These are phyloP conservation scores for Cutaneotrichosporon cyanovorans DNA, from an alignment of 1,284 basidiomycete genomes.

Conservation along the genomic window DNA sequence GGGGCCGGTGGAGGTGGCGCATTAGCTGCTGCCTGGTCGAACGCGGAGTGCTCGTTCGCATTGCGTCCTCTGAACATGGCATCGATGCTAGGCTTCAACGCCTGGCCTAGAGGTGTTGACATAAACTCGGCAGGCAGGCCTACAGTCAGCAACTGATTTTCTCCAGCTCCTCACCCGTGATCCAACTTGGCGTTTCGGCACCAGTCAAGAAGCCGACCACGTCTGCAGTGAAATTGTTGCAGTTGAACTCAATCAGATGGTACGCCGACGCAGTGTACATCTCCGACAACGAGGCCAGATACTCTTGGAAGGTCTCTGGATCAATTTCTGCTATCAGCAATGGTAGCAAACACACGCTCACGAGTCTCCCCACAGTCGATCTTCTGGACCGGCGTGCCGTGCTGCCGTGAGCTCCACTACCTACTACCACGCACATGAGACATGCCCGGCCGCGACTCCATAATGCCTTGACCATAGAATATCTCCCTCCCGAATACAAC, in stretches of 20 bases:
- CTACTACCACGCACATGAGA: constrained; percentile 52
- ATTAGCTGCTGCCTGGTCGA: constrained; percentile 24
- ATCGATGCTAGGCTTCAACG: constrained; percentile 78
- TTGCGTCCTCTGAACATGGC: constrained; percentile 67
- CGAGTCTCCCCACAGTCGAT: constrained; percentile 71
- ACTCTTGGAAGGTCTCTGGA: constrained; percentile 72
- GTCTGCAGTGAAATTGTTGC: constrained; percentile 86
- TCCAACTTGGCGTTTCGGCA: constrained; percentile 65
- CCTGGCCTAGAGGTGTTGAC: constrained; percentile 80
- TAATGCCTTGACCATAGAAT: constrained; percentile 82
- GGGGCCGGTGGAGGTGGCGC: constrained; percentile 42
- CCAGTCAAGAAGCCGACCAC: constrained; percentile 76
- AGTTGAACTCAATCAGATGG: constrained; percentile 66
- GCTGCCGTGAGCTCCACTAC: constrained; percentile 46
- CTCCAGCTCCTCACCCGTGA: constrained; percentile 48
- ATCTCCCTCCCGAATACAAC: constrained; percentile 77
- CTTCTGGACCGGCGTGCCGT: constrained; percentile 66
- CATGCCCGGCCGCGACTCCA: constrained; percentile 57
- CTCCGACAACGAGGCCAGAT: constrained; percentile 62
- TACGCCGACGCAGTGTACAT: constrained; percentile 87
- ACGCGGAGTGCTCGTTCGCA: constrained; percentile 50
- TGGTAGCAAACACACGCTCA: background rate
- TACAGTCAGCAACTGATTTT: constrained; percentile 32
- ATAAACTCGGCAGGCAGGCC: constrained; percentile 83
- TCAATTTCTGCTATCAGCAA: constrained; percentile 53